A percentile compares a stretch with the other conserved stretches of the same genome.
phyloP scores from a whole-genome alignment of 2,329 filamentous ascomycete genomes.

The Microascus cirrosus region DNA sequence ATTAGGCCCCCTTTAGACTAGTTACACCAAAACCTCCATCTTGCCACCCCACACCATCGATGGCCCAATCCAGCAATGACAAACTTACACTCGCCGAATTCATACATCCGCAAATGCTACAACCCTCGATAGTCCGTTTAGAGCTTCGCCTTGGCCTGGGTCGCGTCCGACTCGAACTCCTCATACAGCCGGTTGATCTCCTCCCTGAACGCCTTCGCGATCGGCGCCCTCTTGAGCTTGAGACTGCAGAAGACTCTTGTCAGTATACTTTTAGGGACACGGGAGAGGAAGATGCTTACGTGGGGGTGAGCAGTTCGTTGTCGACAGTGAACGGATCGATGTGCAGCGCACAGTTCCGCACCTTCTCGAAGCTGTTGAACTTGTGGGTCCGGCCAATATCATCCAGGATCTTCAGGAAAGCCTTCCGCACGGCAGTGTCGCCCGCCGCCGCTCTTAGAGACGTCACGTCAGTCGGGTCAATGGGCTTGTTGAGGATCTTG shows the following conservation, averaged over 20 bases:
- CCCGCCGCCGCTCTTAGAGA: conserved; percentile 56
- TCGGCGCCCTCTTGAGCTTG: conserved; percentile 49
- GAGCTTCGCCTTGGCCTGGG: conserved; percentile 30
- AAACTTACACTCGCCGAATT: background rate
- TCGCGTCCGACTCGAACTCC: conserved; percentile 30
- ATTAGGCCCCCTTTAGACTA: background rate
- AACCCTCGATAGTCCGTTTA: conserved; percentile 14
- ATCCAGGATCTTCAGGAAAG: conserved; percentile 69
- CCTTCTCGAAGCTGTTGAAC: conserved; percentile 84
- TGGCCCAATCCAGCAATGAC: background rate
- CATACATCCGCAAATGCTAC: background rate
- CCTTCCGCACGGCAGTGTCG: conserved; percentile 60
- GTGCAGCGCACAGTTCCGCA: conserved; percentile 62
- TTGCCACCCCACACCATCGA: background rate
- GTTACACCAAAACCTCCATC: background rate
- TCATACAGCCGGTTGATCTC: conserved; percentile 47
- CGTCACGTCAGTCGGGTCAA: conserved; percentile 52
- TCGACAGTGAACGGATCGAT: conserved; percentile 89
- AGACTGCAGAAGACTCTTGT: conserved; percentile 25
- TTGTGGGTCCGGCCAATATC: conserved; percentile 70
- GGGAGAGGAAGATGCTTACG: conserved; percentile 45
- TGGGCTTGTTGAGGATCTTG: conserved; percentile 59
- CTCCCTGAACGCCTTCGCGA: conserved; percentile 36
- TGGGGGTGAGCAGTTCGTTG: conserved; percentile 80
- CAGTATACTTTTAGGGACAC: conserved; percentile 6